phyloP scores from a whole-genome alignment of 2,329 filamentous ascomycete genomes.

The Paecilomyces formosus region DNA sequence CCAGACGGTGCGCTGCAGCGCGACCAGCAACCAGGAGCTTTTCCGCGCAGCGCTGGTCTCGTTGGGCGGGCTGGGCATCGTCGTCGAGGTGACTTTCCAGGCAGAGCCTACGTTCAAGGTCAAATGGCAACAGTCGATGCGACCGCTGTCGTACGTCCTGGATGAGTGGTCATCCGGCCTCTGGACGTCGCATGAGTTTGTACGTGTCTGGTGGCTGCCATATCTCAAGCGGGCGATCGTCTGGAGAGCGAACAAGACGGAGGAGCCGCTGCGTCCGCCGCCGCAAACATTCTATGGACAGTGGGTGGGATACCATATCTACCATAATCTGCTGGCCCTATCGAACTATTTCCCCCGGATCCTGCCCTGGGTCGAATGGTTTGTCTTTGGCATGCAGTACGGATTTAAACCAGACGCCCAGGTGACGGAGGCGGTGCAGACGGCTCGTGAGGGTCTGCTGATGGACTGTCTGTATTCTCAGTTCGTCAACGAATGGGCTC shows the following conservation, averaged over 20 bases:
- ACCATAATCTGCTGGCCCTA: slow-evolving; percentile 82
- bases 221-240: slow-evolving; percentile 82
- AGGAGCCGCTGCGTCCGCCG: slow-evolving; percentile 52
- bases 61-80: slow-evolving; percentile 81
- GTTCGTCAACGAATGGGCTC: slow-evolving; percentile 96
- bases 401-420: slow-evolving; percentile 65
- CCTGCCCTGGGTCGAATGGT: slow-evolving; percentile 86
- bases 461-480: slow-evolving; percentile 99
- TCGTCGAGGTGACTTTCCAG: slow-evolving; percentile 80
- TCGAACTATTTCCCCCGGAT: slow-evolving; percentile 70
- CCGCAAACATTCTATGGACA: slow-evolving; percentile 73
- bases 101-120: slow-evolving; percentile 77
- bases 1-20: slow-evolving; percentile 61
- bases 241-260: slow-evolving; percentile 79
- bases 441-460: slow-evolving; percentile 69
- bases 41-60: slow-evolving; percentile 85
- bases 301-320: slow-evolving; percentile 74
- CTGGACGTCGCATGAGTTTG: slow-evolving; percentile 82
- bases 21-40: slow-evolving; percentile 62
- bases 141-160: slow-evolving; percentile 62
- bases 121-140: slow-evolving; percentile 74
- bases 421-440: slow-evolving; percentile 67
- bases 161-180: slow-evolving; percentile 63
- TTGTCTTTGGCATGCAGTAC: slow-evolving; percentile 96
- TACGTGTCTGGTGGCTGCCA: slow-evolving; percentile 95